A percentile compares a stretch with the other conserved stretches of the same genome.
Conservation (phyloP, 2,329 filamentous ascomycete genomes). For the Penicillium sp. region DNA sequence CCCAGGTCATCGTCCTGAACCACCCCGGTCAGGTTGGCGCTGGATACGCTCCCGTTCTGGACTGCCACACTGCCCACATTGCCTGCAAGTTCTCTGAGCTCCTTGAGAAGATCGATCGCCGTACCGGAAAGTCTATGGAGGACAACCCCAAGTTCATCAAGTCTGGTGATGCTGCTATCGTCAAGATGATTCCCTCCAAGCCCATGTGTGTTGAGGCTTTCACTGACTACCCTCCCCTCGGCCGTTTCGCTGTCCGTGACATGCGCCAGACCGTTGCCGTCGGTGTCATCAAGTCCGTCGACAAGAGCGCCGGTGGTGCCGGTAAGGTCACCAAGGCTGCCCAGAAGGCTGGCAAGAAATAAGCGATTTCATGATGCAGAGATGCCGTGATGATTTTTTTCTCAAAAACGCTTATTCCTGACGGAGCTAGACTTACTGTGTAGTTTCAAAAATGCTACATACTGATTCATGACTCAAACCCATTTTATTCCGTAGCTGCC, state of each 20-base stretch:
- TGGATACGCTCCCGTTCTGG: constrained; percentile 97
- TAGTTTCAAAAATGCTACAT: constrained; percentile 27
- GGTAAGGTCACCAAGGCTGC: constrained; percentile 69
- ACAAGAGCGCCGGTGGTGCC: constrained; percentile 62
- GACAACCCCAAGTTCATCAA: constrained; percentile 98
- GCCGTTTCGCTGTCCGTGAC: constrained; percentile 99
- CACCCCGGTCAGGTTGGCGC: constrained; percentile 99
- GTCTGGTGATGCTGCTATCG: constrained; percentile 99
- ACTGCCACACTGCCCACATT: constrained; percentile 99
- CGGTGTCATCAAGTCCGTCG: constrained; percentile 68
- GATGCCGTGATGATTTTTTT: constrained; percentile 34
- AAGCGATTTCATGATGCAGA: constrained; percentile 48
- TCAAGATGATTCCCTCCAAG: constrained; percentile 99
- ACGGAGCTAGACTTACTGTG: constrained; percentile 31
- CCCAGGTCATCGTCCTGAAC: constrained; percentile 99
- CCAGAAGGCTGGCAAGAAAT: constrained; percentile 74
- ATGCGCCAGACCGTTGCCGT: constrained; percentile 62
- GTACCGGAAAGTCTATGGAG: constrained; percentile 98
- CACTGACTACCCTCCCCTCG: constrained; percentile 99
- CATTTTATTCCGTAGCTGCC: too few relatives aligned
- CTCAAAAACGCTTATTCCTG: constrained; percentile 30
- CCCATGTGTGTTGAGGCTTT: constrained; percentile 99
- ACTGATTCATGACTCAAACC: constrained; percentile 26
- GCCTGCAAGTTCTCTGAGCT: constrained; percentile 99
- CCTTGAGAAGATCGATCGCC: constrained; percentile 99